Evolutionary conservation across 805 yeast genomes (phyloP).

Genomic region (Wickerhamomyces bisporus): DNA sequence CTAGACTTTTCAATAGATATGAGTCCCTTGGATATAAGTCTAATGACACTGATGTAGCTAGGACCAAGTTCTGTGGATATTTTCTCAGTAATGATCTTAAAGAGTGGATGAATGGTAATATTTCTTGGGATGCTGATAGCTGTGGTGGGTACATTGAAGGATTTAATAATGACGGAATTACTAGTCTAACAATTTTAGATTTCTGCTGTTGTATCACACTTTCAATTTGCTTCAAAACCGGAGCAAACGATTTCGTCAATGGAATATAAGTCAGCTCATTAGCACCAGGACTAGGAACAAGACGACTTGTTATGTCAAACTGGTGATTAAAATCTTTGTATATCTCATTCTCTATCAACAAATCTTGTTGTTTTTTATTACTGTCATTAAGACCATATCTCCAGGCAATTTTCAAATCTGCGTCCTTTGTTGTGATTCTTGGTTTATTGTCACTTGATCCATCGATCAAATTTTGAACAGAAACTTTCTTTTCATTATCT

Average conservation of each 20-base stretch:
- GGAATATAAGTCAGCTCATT: conserved; percentile 58
- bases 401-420: conserved; percentile 88
- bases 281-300: conserved; percentile 60
- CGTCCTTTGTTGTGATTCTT: conserved; percentile 5
- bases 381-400: conserved; percentile 59
- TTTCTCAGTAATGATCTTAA: conserved; percentile 49
- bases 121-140: conserved; percentile 38
- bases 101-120: conserved; percentile 57
- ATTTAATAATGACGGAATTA: conserved; percentile 72
- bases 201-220: conserved; percentile 37
- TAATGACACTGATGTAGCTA: conserved; percentile 53
- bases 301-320: conserved; percentile 71
- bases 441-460: conserved; percentile 9
- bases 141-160: conserved; percentile 67
- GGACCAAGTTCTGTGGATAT: conserved; percentile 39
- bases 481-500: conserved; percentile 55
- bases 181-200: conserved; percentile 52
- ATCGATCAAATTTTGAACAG: conserved; percentile 61
- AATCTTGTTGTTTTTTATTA: conserved; percentile 23
- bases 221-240: conserved; percentile 38
- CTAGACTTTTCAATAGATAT: conserved; percentile 45
- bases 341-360: conserved; percentile 24
- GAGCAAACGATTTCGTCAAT: conserved; percentile 24
- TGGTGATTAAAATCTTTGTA: conserved; percentile 55
- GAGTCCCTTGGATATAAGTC: conserved; percentile 59